These are phyloP conservation scores for Thermomucor indicae-seudaticae DNA, from an alignment of 371 early-diverging fungal species.

Conservation along the genomic window DNA sequence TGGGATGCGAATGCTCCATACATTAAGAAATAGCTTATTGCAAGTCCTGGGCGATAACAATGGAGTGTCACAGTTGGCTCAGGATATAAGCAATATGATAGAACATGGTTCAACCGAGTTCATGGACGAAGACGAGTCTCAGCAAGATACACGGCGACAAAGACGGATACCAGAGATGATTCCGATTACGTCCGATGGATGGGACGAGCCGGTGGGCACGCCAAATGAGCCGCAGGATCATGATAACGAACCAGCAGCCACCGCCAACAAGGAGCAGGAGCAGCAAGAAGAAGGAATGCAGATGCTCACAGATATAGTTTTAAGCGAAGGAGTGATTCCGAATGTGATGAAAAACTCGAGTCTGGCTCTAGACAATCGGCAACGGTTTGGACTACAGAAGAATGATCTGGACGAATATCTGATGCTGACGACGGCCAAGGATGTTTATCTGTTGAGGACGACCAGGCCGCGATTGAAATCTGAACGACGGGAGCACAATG, in stretches of 20 bases:
- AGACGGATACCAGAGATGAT: not conserved
- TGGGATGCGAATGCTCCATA: no score
- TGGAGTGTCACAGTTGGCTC: no score
- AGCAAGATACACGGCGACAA: not conserved
- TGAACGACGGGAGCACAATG: conserved; percentile 18
- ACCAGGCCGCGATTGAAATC: conserved; percentile 19
- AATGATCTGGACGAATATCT: conserved; percentile 20
- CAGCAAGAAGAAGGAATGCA: not conserved
- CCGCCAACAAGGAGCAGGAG: not conserved
- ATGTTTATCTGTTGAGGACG: conserved; percentile 20
- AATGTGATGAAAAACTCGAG: conserved; percentile 4
- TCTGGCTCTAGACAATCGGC: no score
- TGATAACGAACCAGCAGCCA: not conserved
- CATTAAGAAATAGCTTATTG: no score
- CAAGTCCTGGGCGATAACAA: no score
- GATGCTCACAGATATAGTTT: not conserved
- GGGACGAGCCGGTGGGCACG: not conserved
- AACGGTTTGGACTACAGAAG: not conserved
- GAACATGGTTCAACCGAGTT: no score
- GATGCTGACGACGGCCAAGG: conserved; percentile 30
- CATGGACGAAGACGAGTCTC: not conserved
- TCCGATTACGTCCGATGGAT: not conserved
- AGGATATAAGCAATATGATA: no score
- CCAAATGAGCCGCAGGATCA: not conserved
- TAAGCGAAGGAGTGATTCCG: no score